Conservation (phyloP, 2,329 filamentous ascomycete genomes). For the Exophiala oligosperma region DNA sequence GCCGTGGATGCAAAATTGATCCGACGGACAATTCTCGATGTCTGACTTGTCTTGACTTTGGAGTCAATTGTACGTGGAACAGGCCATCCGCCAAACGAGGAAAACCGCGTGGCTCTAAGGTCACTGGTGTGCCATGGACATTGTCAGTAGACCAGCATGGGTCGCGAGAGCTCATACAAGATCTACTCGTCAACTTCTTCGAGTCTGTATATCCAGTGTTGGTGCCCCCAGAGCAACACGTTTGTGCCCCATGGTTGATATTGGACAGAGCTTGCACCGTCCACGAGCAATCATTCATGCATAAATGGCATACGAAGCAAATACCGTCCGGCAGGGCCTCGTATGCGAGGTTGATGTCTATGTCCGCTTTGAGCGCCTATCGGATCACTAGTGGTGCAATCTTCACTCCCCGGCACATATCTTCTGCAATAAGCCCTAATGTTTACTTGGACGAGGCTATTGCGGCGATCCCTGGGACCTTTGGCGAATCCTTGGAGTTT, state of each 20-base stretch:
- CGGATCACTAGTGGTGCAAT: slow-evolving; percentile 10
- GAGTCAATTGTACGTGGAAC: slow-evolving; percentile 5
- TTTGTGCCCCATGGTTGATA: not conserved
- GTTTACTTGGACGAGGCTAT: slow-evolving; percentile 10
- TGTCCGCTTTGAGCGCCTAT: slow-evolving; percentile 10
- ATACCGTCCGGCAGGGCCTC: slow-evolving; percentile 2
- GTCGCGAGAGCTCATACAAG: not conserved
- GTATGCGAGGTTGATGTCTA: slow-evolving; percentile 3
- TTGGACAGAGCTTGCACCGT: not conserved
- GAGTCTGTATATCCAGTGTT: slow-evolving; percentile 13
- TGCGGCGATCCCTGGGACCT: not conserved
- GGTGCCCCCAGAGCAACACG: not conserved
- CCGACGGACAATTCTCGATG: not conserved
- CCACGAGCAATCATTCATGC: slow-evolving; percentile 4
- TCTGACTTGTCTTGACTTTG: slow-evolving; percentile 8
- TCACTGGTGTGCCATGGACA: not conserved
- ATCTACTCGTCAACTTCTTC: slow-evolving; percentile 5
- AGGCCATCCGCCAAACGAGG: slow-evolving; percentile 9
- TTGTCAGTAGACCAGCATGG: slow-evolving; percentile 3
- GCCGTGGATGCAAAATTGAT: slow-evolving; percentile 1
- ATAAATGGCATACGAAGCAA: slow-evolving; percentile 1
- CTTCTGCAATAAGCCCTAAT: not conserved
- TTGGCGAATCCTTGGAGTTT: slow-evolving; percentile 2
- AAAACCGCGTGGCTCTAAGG: slow-evolving; percentile 5
- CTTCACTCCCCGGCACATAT: not conserved